Conservation (phyloP, 2,329 filamentous ascomycete genomes). For the Colletotrichum noveboracense region DNA sequence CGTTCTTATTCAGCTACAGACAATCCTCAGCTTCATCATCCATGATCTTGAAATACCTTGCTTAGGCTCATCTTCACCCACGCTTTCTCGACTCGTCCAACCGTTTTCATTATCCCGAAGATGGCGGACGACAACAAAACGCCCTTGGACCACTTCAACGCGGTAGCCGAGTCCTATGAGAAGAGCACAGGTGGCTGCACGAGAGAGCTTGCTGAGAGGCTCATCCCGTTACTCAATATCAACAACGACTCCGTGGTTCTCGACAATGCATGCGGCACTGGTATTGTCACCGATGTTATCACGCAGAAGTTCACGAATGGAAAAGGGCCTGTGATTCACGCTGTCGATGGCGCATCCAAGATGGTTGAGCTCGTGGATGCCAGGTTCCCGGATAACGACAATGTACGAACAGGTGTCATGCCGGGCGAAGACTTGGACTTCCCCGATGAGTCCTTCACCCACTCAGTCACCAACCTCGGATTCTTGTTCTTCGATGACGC, state of each 20-base stretch:
- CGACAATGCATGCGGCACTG: conserved; percentile 33
- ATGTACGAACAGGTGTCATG: conserved; percentile 22
- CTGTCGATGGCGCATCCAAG: conserved; percentile 23
- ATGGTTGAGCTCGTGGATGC: conserved; percentile 25
- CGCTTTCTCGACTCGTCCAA: neutral
- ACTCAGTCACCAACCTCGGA: conserved; percentile 43
- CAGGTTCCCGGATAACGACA: conserved; percentile 5
- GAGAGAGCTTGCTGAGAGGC: conserved; percentile 19
- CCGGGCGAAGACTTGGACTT: conserved; percentile 28
- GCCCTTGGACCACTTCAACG: neutral
- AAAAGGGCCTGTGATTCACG: conserved; percentile 12
- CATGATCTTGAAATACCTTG: fast-evolving
- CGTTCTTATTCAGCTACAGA: neutral
- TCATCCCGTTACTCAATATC: conserved; percentile 40
- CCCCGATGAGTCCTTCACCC: conserved; percentile 36
- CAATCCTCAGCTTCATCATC: neutral
- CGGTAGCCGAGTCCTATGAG: conserved; percentile 23
- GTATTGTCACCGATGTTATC: conserved; percentile 26
- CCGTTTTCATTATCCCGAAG: neutral
- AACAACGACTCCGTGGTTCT: conserved; percentile 28
- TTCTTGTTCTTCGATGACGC: conserved; percentile 39
- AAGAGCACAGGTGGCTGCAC: conserved; percentile 22
- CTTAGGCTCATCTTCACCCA: fast-evolving
- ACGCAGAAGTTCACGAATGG: neutral
- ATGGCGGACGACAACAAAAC: neutral